Evolutionary conservation across 768 basidiomycete species (phyloP), one percentile per base, ranked within the genome.

Genomic region (Harrya chromipes): DNA sequence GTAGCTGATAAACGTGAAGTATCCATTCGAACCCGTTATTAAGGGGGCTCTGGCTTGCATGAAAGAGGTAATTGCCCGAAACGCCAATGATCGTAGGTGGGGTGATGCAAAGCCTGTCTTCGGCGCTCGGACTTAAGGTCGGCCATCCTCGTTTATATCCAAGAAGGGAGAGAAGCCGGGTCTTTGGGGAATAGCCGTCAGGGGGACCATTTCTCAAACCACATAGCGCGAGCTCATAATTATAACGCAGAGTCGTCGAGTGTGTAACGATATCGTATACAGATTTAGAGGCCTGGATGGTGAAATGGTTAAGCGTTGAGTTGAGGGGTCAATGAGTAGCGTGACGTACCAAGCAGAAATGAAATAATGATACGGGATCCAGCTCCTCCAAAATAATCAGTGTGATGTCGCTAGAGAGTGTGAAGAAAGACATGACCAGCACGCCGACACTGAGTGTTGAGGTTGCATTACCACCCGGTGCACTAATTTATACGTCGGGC

Each of bases 361-460:
- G 62, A 33, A 70, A 57, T 54, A 68, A 62, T 46, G 66, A 68
- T 52, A 57, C 33, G 23, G 66, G 66, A 46, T 68, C 66, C 20
- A 68, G 68, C 38, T 70, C 66, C 38, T 70, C 68, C 44, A 68
- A 50, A 46, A 68, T 64, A 31, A 60, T 55, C 29, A 68, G 47
- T 49, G 66, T 50, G 37, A 68, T 55, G 26, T 68, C 66, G 47
- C 53, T 40, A 31, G 66, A 55, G 52, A 68, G 68, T n/a, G 43
- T 55, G 53, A 68, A 66, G 60, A 68, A 50, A 42, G 68, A 59
- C 66, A 68, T 68, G 68, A 59, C 68, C 58, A 62, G 68, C 68
- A 68, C 68, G 62, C 61, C 59, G 57, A 59, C 49, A 53, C 56
- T 55, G 40, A 55, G 43, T 55, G 50, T 49, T 60, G 48, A 57